Evolutionary conservation across 192 early-diverging fungal species (phyloP).

Genomic region (Coemansia sp.): DNA sequence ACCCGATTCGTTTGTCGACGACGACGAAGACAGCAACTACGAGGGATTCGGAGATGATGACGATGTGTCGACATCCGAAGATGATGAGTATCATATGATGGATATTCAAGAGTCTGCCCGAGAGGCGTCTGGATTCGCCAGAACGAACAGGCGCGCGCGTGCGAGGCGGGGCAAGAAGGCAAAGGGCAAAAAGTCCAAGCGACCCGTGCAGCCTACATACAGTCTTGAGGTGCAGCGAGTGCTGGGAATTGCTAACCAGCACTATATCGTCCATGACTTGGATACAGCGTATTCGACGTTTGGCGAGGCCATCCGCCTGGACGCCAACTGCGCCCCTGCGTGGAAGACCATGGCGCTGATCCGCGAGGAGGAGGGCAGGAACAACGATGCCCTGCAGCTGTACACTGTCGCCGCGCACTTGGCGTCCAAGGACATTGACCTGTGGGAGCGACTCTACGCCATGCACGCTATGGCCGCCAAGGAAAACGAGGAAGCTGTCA

Average conservation of each 20-base stretch:
- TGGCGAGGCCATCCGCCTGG: constrained; percentile 74
- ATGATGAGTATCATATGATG: constrained; percentile 33
- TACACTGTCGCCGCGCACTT: constrained; percentile 91
- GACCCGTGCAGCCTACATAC: constrained; percentile 10
- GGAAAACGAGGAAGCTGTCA: constrained; percentile 6
- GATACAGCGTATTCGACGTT: constrained; percentile 69
- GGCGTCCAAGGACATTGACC: constrained; percentile 62
- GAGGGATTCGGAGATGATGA: constrained; percentile 24
- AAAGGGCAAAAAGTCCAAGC: background rate
- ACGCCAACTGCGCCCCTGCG: constrained; percentile 71
- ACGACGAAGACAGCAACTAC: constrained; percentile 49
- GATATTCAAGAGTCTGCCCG: constrained; percentile 24
- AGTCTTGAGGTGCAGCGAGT: constrained; percentile 58
- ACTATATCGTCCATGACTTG: constrained; percentile 72
- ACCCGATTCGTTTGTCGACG: constrained; percentile 16
- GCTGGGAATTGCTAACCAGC: constrained; percentile 76
- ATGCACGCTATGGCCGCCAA: constrained; percentile 63
- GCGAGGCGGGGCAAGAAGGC: background rate
- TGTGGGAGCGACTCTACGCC: constrained; percentile 83
- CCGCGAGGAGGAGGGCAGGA: constrained; percentile 82
- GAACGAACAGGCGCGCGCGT: background rate
- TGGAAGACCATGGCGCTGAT: constrained; percentile 91
- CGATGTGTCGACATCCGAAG: constrained; percentile 4
- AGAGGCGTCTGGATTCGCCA: constrained; percentile 20
- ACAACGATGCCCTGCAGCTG: constrained; percentile 70